These are phyloP conservation scores for Malus sieversii DNA, from an alignment of 306 rosid species.

Conservation along the genomic window DNA sequence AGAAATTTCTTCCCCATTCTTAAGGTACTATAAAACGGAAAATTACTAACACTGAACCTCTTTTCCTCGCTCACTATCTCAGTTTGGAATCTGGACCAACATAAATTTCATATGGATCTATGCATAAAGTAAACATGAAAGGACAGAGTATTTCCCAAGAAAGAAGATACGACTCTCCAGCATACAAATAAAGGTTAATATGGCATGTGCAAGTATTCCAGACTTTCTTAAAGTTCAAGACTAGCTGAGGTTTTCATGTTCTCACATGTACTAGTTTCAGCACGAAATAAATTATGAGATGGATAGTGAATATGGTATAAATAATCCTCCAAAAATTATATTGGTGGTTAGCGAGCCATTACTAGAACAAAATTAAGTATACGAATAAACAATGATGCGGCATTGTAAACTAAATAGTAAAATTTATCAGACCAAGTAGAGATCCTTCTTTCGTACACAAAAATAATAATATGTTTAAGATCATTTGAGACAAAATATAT, in stretches of 20 bases:
- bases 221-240: neutral
- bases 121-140: neutral
- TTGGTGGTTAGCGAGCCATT: neutral
- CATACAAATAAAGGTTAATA: neutral
- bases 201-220: neutral
- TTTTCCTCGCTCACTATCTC: neutral
- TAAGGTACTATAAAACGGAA: neutral
- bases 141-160: neutral
- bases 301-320: neutral
- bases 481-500: neutral
- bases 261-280: neutral
- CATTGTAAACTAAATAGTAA: neutral
- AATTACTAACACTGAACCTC: neutral
- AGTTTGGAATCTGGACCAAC: neutral
- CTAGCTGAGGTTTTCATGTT: neutral
- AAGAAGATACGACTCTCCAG: neutral
- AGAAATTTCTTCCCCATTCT: neutral
- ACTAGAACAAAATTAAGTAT: neutral
- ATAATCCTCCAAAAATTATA: neutral
- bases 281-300: neutral
- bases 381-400: neutral
- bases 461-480: neutral
- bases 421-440: neutral
- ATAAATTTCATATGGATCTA: neutral
- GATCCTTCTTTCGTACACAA: neutral